A percentile compares a stretch with the other conserved stretches of the same genome.
Evolutionary conservation across 176 grass and related monocot genomes (phyloP).

Genomic region (Carex kokanica): DNA sequence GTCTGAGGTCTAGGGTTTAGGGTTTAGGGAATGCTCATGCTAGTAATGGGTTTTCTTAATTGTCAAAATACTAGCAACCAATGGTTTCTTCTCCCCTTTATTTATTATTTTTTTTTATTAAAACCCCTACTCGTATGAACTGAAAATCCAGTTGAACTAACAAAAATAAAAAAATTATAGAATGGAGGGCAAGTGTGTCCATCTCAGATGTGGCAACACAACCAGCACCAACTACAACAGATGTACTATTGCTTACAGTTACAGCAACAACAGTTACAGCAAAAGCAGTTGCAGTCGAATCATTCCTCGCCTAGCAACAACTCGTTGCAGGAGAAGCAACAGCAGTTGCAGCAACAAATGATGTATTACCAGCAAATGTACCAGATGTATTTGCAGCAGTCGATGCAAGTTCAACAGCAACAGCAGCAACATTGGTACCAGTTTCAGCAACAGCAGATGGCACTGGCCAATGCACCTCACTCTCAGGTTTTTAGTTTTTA

Average conservation of each 20-base stretch:
- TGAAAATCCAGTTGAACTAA: constrained; percentile 40
- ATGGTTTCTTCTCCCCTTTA: not conserved
- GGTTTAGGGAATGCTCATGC: not conserved
- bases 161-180: constrained; percentile 38
- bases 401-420: constrained; percentile 38
- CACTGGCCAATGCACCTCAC: constrained; percentile 18
- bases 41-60: not conserved
- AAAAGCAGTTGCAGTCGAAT: constrained; percentile 54
- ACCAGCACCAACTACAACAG: constrained; percentile 83
- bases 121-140: constrained; percentile 29
- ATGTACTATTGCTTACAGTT: constrained; percentile 70
- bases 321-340: constrained; percentile 43
- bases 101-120: not conserved
- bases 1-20: too few species aligned
- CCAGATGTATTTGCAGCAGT: constrained; percentile 60
- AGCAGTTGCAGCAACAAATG: constrained; percentile 71
- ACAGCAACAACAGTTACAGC: constrained; percentile 69
- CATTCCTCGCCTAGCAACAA: constrained; percentile 32
- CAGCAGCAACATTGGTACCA: constrained; percentile 51
- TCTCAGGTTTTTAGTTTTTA: constrained; percentile 10
- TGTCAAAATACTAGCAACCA: not conserved
- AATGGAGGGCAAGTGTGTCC: constrained; percentile 50
- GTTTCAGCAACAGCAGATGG: constrained; percentile 54
- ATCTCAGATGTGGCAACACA: constrained; percentile 83
- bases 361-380: constrained; percentile 74